Base-by-base conservation (phyloP, 2,329 filamentous ascomycete genomes). In the Talaromyces albobiverticillius region DNA sequence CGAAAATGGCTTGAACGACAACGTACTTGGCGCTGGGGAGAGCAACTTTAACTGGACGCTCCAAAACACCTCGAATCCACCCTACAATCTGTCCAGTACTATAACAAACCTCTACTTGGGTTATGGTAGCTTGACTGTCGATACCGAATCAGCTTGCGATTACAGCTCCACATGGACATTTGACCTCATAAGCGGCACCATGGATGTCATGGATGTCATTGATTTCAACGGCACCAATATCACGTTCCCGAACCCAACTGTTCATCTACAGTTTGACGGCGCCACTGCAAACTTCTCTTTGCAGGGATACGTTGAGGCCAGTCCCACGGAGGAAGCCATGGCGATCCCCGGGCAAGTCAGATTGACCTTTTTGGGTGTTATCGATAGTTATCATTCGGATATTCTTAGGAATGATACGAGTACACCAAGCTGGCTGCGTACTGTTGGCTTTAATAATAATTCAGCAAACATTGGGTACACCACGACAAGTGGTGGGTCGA, bases 301-400 rank as follows among this genome's bases (percentile, higher is more conserved):
- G 29, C 36, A 51, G 14, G 38, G 48, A 51, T 51, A 43, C 38
- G 11, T 16, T 34, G 48, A 32, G 29, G 16, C 36, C 14, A 18
- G 29, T 46, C 43, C 43, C 14, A 42, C 31, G 4, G 16, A 26
- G 43, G 43, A 13, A 14, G 43, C 31, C 7, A 10, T 8, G 31
- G 16, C 26, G 16, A 46, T 32, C 13, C 2, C 23, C 6, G 43
- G 23, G 23, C 4, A 49, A 40, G 25, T 49, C 32, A 40, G 31
- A 16, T 40, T 40, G 46, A 40, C 46, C 32, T 26, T 49, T 20
- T 49, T 32, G 18, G 29, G 16, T 22, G 3, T 46, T 46, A 22
- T 31, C 31, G 40, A 61, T 53, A 20, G 23, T 4, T 61, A 60
- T 51, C 57, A 61, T 42, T 61, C 59, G 4, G 59, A 60, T 53